A percentile compares a stretch with the other conserved stretches of the same genome.
These are phyloP conservation scores for Allantophomopsis cytisporea DNA, from an alignment of 2,329 filamentous ascomycete genomes.

Conservation along the genomic window DNA sequence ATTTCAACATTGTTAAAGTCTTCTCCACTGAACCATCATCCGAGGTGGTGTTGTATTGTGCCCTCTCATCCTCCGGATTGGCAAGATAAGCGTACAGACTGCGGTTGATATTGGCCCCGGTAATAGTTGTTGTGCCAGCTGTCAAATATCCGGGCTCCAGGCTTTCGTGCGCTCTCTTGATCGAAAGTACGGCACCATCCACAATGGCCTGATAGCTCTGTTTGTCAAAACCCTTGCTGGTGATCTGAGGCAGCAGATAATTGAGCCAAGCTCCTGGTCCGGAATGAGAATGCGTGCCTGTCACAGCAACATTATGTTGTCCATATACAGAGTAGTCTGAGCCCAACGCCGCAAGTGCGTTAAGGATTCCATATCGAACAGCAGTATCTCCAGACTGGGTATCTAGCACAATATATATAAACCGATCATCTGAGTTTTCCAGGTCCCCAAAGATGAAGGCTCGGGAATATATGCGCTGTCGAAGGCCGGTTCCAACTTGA, in stretches of 20 bases:
- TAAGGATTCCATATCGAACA: slow-evolving; percentile 72
- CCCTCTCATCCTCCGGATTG: slow-evolving; percentile 67
- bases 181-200: slow-evolving; percentile 69
- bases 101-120: slow-evolving; percentile 75
- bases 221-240: slow-evolving; percentile 71
- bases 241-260: slow-evolving; percentile 85
- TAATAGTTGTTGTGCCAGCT: slow-evolving; percentile 54
- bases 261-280: slow-evolving; percentile 91
- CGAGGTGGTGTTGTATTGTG: slow-evolving; percentile 44
- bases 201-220: slow-evolving; percentile 86
- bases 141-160: slow-evolving; percentile 53
- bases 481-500: slow-evolving; percentile 71
- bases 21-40: slow-evolving; percentile 52
- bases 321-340: slow-evolving; percentile 61
- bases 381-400: slow-evolving; percentile 82
- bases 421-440: slow-evolving; percentile 51
- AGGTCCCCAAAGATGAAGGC: slow-evolving; percentile 75
- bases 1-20: slow-evolving; percentile 65
- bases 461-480: slow-evolving; percentile 78
- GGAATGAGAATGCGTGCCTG: slow-evolving; percentile 85
- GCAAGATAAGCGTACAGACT: slow-evolving; percentile 79
- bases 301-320: slow-evolving; percentile 74
- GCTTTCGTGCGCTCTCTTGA: slow-evolving; percentile 65
- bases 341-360: slow-evolving; percentile 57
- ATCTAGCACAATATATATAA: slow-evolving; percentile 82